A percentile compares a stretch with the other conserved stretches of the same genome.
phyloP scores from a whole-genome alignment of 768 basidiomycete species.

The Leccinum subgranulosum region DNA sequence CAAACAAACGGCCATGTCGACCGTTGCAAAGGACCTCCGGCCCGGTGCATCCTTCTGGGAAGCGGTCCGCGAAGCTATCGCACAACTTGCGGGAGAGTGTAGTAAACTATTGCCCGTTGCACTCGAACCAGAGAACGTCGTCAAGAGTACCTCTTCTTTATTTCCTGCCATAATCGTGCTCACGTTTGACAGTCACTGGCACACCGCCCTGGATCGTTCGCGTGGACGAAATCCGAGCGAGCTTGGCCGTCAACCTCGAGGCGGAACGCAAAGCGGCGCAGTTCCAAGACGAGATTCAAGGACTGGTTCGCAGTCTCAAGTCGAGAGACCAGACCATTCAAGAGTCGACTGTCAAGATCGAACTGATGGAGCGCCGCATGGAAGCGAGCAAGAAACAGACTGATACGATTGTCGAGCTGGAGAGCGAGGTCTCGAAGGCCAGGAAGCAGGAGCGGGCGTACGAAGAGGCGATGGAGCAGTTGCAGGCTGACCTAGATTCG shows the following conservation, averaged over 20 bases:
- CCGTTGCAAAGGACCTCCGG: conserved; percentile 63
- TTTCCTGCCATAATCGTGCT: not conserved
- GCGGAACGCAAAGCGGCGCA: conserved; percentile 86
- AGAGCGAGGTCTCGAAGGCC: conserved; percentile 73
- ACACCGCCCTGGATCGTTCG: conserved; percentile 84
- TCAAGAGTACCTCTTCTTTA: conserved; percentile 58
- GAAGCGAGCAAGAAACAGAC: conserved; percentile 90
- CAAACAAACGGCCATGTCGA: conserved; percentile 69
- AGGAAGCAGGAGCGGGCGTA: conserved; percentile 87
- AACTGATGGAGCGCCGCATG: conserved; percentile 90
- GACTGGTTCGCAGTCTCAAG: conserved; percentile 79
- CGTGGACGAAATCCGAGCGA: conserved; percentile 78
- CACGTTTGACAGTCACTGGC: conserved; percentile 53
- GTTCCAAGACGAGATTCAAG: conserved; percentile 87
- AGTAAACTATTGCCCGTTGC: conserved; percentile 66
- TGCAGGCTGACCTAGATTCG: conserved; percentile 83
- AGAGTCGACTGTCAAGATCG: conserved; percentile 88
- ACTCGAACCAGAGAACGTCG: conserved; percentile 71
- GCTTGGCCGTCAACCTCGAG: conserved; percentile 82
- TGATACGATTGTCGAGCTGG: conserved; percentile 78
- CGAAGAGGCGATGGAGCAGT: conserved; percentile 90
- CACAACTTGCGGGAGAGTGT: conserved; percentile 68
- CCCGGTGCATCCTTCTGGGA: conserved; percentile 75
- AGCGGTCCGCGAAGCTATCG: conserved; percentile 65
- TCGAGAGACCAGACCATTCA: conserved; percentile 88